A percentile compares a stretch with the other conserved stretches of the same genome.
These are phyloP conservation scores for Trypanosoma melophagium DNA, from an alignment of 208 protist species.

Conservation along the genomic window DNA sequence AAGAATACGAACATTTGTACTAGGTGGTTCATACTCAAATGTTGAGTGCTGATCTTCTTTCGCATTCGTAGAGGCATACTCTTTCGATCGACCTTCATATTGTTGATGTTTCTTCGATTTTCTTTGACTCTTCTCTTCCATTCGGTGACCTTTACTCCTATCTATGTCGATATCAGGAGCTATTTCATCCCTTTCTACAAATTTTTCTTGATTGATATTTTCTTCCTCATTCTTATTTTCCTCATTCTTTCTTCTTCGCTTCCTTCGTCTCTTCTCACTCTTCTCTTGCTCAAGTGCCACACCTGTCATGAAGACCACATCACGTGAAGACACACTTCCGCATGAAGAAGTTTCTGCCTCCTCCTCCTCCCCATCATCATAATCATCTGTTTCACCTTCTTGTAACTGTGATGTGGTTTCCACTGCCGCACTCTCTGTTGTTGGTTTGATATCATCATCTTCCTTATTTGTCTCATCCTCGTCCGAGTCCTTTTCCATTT, in stretches of 20 bases:
- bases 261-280: not conserved
- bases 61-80: not conserved
- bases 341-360: not conserved
- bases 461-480: not conserved
- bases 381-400: constrained; percentile 3
- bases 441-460: not conserved
- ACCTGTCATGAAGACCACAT: constrained; percentile 35
- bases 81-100: not conserved
- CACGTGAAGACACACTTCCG: constrained; percentile 6
- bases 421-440: not conserved
- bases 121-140: not conserved
- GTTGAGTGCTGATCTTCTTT: constrained; percentile 4
- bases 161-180: not conserved
- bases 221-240: not conserved
- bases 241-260: not conserved
- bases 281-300: constrained; percentile 18
- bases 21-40: constrained; percentile 43
- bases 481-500: constrained; percentile 1
- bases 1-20: constrained; percentile 72
- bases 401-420: not conserved
- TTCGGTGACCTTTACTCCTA: not conserved
- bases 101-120: not conserved
- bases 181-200: not conserved
- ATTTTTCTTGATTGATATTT: not conserved
- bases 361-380: constrained; percentile 15